A percentile compares a stretch with the other conserved stretches of the same genome.
These are phyloP conservation scores for Ciborinia camelliae DNA, from an alignment of 2,329 filamentous ascomycete species.

Conservation along the genomic window DNA sequence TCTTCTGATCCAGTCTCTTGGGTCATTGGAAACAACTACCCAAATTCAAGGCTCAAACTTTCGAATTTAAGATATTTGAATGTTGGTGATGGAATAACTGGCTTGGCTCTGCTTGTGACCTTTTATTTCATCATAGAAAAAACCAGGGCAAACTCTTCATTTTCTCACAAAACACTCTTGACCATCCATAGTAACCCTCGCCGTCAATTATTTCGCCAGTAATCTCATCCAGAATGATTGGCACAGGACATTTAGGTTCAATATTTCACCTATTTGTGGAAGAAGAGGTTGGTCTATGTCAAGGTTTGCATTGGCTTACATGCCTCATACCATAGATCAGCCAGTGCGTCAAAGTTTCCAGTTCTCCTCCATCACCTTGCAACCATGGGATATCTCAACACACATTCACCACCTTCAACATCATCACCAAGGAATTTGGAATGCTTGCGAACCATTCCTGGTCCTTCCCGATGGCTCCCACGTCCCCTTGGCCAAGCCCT, in stretches of 20 bases:
- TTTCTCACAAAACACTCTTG: constrained; percentile 71
- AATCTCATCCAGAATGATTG: constrained; percentile 61
- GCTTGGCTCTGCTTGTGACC: too few species aligned
- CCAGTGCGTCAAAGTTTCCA: constrained; percentile 22
- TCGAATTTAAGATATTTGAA: too few species aligned
- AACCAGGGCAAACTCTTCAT: too few species aligned
- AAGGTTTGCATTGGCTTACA: constrained; percentile 7
- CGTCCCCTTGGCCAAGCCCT: too few species aligned
- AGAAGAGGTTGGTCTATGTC: too few species aligned
- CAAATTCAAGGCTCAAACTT: too few species aligned
- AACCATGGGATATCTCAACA: not conserved
- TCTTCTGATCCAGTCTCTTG: not conserved
- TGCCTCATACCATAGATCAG: constrained; percentile 26
- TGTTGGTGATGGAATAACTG: too few species aligned
- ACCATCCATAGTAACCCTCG: constrained; percentile 88
- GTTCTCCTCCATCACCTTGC: not conserved
- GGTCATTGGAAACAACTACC: too few species aligned
- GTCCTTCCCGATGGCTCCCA: not conserved
- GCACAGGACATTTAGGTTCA: too few species aligned
- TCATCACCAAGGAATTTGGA: constrained; percentile 17
- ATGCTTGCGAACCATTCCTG: constrained; percentile 7
- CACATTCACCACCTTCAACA: constrained; percentile 21
- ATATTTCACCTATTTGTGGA: too few species aligned
- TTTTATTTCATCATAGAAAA: too few species aligned
- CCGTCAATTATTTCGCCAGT: constrained; percentile 59